Percentiles rank a stretch among this genome's conserved stretches.
These are phyloP conservation scores for Flaveria sonorensis DNA, from an alignment of 129 eudicot genomes.

Conservation along the genomic window DNA sequence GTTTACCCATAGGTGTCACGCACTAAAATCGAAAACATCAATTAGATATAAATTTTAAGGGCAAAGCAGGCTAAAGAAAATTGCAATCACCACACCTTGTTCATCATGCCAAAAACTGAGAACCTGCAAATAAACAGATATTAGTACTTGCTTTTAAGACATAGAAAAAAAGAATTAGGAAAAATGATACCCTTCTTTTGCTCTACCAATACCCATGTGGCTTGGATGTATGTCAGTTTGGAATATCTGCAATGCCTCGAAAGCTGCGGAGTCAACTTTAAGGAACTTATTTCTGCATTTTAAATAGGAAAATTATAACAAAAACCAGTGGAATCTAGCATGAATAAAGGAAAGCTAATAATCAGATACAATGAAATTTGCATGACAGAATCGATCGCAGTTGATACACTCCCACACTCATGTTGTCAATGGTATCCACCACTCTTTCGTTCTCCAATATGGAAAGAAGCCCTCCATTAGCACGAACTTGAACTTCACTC, in stretches of 20 bases:
- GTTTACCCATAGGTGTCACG: slow-evolving; percentile 91
- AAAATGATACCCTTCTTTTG: slow-evolving; percentile 73
- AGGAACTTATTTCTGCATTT: slow-evolving; percentile 71
- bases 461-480: slow-evolving; percentile 94
- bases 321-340: not conserved
- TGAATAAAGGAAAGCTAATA: not conserved
- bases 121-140: slow-evolving; percentile 55
- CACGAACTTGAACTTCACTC: slow-evolving; percentile 98
- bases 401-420: slow-evolving; percentile 25
- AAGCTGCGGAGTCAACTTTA: slow-evolving; percentile 82
- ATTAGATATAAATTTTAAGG: slow-evolving; percentile 14
- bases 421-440: slow-evolving; percentile 76
- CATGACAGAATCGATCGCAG: slow-evolving; percentile 53
- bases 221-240: slow-evolving; percentile 90
- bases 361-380: slow-evolving; percentile 74
- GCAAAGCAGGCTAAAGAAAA: slow-evolving; percentile 19
- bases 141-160: slow-evolving; percentile 24
- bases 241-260: slow-evolving; percentile 88
- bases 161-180: not conserved
- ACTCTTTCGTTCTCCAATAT: slow-evolving; percentile 83
- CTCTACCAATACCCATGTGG: slow-evolving; percentile 91
- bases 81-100: slow-evolving; percentile 60
- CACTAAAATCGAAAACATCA: slow-evolving; percentile 50
- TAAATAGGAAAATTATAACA: slow-evolving; percentile 9
- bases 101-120: slow-evolving; percentile 96